Evolutionary conservation across 345 rosid species (phyloP), one percentile per base, ranked within the genome.

Genomic region (Heritiera fomes): DNA sequence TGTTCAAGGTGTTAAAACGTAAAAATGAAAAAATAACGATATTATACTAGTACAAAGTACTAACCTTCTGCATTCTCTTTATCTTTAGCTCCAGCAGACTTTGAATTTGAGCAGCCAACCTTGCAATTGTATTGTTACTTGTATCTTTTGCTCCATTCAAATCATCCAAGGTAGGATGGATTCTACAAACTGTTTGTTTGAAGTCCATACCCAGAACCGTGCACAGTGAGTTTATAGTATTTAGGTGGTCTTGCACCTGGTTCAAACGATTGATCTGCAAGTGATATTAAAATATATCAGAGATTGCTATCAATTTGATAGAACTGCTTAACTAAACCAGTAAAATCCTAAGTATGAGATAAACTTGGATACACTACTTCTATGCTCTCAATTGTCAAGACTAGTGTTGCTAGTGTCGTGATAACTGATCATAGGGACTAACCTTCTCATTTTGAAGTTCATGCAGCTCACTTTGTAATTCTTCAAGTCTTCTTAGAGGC

Each of bases 361-460:
- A 38, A 28, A 23, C 50, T 32, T 58, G 38, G 30, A 58, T 14
- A 5, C 20, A 49, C 49, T 43, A 14, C 18, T 32, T 4, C 7
- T 8, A 18, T 18, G 30, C 46, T 18, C 17, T 72, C 30, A 34
- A 53, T 9, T 55, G 18, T 72, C 75, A 53, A 17, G 45, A 52
- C 14, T 17, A 14, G 1, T 8, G 61, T 10, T 52, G 10, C 47
- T 5, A 72, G 17, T 50, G 6, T 30, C 23, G 8, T 50, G 28
- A 45, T 15, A 47, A 13, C 1, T 43, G 49, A 58, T 60, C 6
- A 40, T 38, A 13, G 3, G 55, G 50, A 55, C 78, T 38, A 78
- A 88, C 97, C 91, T 89, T 92, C 81, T 91, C 95, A 64, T 86
- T 83, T 75, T 87, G 89, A 55, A 89, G 87, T 40, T 85, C 84